These are phyloP conservation scores for Dendrocalamus latiflorus DNA, from an alignment of 202 grass and related monocot species.

Conservation along the genomic window DNA sequence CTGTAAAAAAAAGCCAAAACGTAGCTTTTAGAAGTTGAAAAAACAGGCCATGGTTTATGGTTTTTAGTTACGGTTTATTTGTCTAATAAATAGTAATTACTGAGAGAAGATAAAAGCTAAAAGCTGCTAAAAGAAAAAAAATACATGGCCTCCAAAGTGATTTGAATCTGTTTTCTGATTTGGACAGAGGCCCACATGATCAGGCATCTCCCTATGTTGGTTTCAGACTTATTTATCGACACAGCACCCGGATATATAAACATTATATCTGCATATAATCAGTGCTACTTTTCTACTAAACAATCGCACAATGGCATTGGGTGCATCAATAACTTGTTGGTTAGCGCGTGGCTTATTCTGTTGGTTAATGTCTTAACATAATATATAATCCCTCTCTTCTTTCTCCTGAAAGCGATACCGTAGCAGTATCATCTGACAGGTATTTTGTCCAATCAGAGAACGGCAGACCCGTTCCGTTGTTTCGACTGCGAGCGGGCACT, in stretches of 20 bases:
- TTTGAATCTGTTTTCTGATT: background rate
- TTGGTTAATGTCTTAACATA: background rate
- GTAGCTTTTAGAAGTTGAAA: too few species aligned
- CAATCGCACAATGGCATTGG: background rate
- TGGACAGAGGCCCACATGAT: background rate
- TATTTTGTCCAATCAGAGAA: background rate
- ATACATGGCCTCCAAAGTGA: background rate
- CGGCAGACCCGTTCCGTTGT: conserved; percentile 28
- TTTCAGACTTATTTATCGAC: background rate
- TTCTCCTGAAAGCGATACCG: background rate
- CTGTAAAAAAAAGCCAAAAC: too few species aligned
- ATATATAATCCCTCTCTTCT: background rate
- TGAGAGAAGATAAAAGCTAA: too few species aligned
- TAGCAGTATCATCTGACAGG: conserved; percentile 1
- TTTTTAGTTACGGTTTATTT: too few species aligned
- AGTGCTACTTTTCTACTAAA: background rate
- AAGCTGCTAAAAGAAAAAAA: too few species aligned
- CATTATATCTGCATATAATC: background rate
- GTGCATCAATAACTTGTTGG: background rate
- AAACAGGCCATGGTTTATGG: too few species aligned
- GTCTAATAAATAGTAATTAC: too few species aligned
- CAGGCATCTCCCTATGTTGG: background rate
- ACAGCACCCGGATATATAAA: background rate
- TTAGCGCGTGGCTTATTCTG: background rate
- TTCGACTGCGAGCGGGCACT: background rate